phyloP scores from a whole-genome alignment of 164 flowering plant genomes.

The Litsea cubeba region DNA sequence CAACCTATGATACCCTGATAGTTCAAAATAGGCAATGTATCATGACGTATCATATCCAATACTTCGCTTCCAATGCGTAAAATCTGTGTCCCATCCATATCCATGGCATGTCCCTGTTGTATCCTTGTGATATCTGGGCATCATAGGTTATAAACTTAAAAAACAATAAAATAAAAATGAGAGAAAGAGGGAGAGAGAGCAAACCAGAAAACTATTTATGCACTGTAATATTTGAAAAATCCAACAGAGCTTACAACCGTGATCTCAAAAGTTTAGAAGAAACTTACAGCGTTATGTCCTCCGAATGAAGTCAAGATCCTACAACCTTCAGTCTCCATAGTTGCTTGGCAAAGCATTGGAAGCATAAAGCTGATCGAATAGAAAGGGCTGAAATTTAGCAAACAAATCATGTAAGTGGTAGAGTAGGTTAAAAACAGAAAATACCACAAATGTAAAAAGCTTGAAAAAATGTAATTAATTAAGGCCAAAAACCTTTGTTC shows the following conservation, averaged over 20 bases:
- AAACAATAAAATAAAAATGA: too few species aligned
- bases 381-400: conserved; percentile 55
- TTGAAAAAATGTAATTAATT: neutral
- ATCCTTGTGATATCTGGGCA: too few species aligned
- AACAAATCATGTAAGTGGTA: conserved; percentile 7
- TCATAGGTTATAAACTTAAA: too few species aligned
- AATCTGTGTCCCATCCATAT: too few species aligned
- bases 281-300: conserved; percentile 65
- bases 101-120: too few species aligned
- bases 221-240: too few species aligned
- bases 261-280: neutral
- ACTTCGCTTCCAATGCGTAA: too few species aligned
- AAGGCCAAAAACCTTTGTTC: conserved; percentile 54
- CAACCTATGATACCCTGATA: too few species aligned
- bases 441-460: neutral
- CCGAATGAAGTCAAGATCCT: conserved; percentile 45
- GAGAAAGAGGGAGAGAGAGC: neutral
- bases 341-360: conserved; percentile 85
- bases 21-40: too few species aligned
- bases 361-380: conserved; percentile 75
- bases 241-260: too few species aligned
- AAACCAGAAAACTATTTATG: too few species aligned
- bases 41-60: too few species aligned
- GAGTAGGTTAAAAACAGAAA: neutral
- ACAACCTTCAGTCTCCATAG: conserved; percentile 71